phyloP scores from a whole-genome alignment of 176 grass and related monocot species.

The Musa itinerans region DNA sequence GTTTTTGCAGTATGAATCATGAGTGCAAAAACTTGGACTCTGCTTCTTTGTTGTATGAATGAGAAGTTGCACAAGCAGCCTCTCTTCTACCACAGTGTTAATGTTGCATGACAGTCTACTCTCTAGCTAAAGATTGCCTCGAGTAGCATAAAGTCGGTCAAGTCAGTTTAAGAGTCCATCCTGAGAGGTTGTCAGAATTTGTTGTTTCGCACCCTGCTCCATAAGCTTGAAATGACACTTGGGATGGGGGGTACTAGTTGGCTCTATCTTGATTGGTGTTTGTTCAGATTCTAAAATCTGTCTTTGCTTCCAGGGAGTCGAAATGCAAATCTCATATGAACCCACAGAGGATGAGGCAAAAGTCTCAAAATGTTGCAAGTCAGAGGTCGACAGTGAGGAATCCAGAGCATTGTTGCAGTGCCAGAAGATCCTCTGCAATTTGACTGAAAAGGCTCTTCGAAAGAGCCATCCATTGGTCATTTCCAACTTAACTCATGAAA shows the following conservation, averaged over 20 bases:
- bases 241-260: background rate
- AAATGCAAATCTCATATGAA: constrained; percentile 40
- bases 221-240: background rate
- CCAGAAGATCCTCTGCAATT: constrained; percentile 56
- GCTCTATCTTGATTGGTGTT: background rate
- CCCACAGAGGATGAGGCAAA: constrained; percentile 50
- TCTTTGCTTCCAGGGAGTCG: constrained; percentile 57
- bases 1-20: too few relatives aligned
- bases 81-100: background rate
- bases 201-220: background rate
- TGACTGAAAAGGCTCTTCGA: constrained; percentile 85
- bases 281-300: background rate
- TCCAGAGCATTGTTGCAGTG: constrained; percentile 43
- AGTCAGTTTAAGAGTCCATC: background rate
- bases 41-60: background rate
- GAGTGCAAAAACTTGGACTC: background rate
- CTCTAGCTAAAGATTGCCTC: too few relatives aligned
- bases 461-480: constrained; percentile 86
- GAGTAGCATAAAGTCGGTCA: background rate
- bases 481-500: constrained; percentile 68
- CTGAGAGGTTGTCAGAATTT: background rate
- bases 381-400: constrained; percentile 56
- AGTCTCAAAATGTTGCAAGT: constrained; percentile 19
- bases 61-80: background rate
- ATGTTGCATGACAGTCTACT: too few relatives aligned